phyloP scores from a whole-genome alignment of 1,284 basidiomycete species.

The Moniliella sp. region DNA sequence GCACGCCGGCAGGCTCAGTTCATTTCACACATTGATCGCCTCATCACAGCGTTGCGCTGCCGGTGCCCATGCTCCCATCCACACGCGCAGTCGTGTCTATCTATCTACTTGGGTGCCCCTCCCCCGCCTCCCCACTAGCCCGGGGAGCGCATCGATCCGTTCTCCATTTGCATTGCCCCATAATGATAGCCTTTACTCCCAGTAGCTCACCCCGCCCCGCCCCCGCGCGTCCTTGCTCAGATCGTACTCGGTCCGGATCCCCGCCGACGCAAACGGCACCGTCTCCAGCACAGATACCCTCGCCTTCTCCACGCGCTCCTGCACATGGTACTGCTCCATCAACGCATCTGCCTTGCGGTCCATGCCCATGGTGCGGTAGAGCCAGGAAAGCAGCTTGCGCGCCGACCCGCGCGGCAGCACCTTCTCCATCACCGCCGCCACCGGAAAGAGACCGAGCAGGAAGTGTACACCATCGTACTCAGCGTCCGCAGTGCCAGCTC shows the following conservation, averaged over 20 bases:
- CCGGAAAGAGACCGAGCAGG: constrained; percentile 15
- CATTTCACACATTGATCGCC: no score
- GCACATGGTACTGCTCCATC: constrained; percentile 5
- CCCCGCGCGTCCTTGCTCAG: constrained; percentile 9
- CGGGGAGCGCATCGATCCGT: no score
- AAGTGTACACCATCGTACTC: constrained; percentile 7
- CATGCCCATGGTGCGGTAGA: constrained; percentile 12
- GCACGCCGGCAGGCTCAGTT: no score
- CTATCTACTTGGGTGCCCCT: no score
- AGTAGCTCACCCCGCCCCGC: constrained; percentile 5
- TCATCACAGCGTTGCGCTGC: no score
- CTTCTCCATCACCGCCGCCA: constrained; percentile 14
- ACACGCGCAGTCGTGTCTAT: no score
- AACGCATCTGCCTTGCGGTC: constrained; percentile 9
- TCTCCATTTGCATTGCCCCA: no score
- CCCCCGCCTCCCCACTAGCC: no score
- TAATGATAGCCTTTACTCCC: no score
- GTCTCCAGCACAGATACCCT: constrained; percentile 4
- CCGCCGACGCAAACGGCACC: constrained; percentile 16
- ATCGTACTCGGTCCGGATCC: constrained; percentile 16
- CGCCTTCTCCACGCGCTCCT: constrained; percentile 2
- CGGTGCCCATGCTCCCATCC: no score
- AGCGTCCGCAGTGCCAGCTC: constrained; percentile 14
- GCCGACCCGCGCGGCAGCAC: constrained; percentile 10
- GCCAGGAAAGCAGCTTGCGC: constrained; percentile 8